phyloP scores from a whole-genome alignment of 768 basidiomycete genomes.

The Suillus clintonianus region DNA sequence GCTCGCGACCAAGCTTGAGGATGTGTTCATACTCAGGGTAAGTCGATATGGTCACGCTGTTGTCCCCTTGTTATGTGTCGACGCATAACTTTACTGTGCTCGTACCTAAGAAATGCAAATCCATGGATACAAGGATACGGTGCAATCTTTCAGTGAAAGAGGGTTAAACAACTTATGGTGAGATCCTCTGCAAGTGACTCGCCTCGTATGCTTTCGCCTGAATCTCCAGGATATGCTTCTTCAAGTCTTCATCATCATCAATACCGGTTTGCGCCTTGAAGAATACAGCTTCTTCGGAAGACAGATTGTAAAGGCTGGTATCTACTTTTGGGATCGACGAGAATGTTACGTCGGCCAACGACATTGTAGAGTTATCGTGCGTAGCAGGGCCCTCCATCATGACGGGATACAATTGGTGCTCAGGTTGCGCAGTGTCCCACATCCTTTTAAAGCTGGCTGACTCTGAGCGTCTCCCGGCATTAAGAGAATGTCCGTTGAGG shows the following conservation, averaged over 20 bases:
- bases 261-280: conserved; percentile 27
- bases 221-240: no score
- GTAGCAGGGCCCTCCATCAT: neutral
- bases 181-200: neutral
- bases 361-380: neutral
- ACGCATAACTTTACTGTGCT: neutral
- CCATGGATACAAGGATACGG: conserved; percentile 29
- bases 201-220: no score
- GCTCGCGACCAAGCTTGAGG: conserved; percentile 25
- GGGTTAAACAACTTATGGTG: neutral
- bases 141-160: neutral
- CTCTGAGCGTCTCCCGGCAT: neutral
- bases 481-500: no score
- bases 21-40: no score
- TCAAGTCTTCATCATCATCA: no score
- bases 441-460: neutral
- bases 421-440: neutral
- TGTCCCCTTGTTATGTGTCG: neutral
- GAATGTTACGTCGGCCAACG: neutral
- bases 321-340: neutral
- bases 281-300: conserved; percentile 16
- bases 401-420: neutral
- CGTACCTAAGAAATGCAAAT: conserved; percentile 23
- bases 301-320: neutral
- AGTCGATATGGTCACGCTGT: no score